Base-by-base conservation (phyloP, 2,329 filamentous ascomycete genomes). In the Hypocrella siamensis region DNA sequence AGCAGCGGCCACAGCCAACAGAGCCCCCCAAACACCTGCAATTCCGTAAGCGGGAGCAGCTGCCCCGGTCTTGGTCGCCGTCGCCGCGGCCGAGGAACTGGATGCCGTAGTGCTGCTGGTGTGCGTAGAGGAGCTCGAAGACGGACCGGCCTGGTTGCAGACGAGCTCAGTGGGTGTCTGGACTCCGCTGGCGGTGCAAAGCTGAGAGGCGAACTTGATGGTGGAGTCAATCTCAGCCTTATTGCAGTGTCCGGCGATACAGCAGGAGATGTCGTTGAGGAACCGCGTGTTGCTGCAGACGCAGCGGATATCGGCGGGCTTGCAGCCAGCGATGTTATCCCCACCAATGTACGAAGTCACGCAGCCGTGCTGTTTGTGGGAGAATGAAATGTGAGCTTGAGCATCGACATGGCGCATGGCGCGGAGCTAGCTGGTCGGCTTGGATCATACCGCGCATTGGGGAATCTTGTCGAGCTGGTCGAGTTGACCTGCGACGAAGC, bases 181-280 rank as follows among this genome's bases (percentile, higher is more conserved):
- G 30, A 60, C 53, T 30, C 49, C 49, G 24, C 43, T 41, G 28
- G 48, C 42, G 25, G 45, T 49, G 53, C 58, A 62, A 36, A 62
- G 50, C 39, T 48, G 38, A 29, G 45, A 40, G 31, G 58, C 58
- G 40, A 48, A 59, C 27, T 42, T 32, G 37, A 61, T 49, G 30
- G 58, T 54, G 2, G 40, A 36, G 1, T 44, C 36, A 38, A 55
- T 51, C 24, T 53, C 54, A 4, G 40, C 31, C 8, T 38, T 26
- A 39, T 47, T 42, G 46, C 58, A 62, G 28, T 38, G 40, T 21
- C 44, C 42, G 26, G 44, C 42, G 31, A 62, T 46, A 40, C 58
- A 61, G 51, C 58, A 62, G 31, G 58, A 54, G 30, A 61, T 58
- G 38, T 40, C 41, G 38, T 42, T 38, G 34, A 62, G 47, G 50